A percentile compares a stretch with the other conserved stretches of the same genome.
Evolutionary conservation across 1,284 basidiomycete genomes (phyloP).

Genomic region (Testicularia cyperi): DNA sequence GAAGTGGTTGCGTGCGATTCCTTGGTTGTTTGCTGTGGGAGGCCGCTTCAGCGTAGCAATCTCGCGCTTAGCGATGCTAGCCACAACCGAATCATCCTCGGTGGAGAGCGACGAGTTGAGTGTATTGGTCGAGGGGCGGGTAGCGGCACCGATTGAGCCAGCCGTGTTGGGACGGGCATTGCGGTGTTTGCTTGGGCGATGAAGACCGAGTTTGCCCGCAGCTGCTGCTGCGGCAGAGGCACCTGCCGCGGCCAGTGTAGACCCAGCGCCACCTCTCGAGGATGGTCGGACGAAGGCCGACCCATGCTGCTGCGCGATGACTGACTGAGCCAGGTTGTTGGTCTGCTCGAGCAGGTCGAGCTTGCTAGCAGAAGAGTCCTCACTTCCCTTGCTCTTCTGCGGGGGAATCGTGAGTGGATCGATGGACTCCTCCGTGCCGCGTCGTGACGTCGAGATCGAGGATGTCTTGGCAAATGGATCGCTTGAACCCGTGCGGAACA

Average conservation of each 20-base stretch:
- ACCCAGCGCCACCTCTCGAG: conserved; percentile 29
- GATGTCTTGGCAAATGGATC: conserved; percentile 23
- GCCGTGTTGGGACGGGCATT: conserved; percentile 45
- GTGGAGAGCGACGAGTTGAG: conserved; percentile 27
- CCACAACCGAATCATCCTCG: conserved; percentile 30
- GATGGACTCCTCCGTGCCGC: conserved; percentile 37
- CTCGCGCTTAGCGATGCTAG: conserved; percentile 14
- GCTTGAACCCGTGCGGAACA: conserved; percentile 23
- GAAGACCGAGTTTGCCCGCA: conserved; percentile 47
- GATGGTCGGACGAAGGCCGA: conserved; percentile 14
- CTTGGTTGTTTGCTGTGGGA: conserved; percentile 8
- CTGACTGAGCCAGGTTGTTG: conserved; percentile 22
- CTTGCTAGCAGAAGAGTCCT: conserved; percentile 13
- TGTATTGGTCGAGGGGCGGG: conserved; percentile 28
- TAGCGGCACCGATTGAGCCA: conserved; percentile 38
- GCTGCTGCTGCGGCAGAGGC: conserved; percentile 48
- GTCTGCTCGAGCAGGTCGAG: conserved; percentile 37
- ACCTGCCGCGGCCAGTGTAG: conserved; percentile 38
- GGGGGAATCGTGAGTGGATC: conserved; percentile 25
- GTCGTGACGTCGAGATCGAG: conserved; percentile 21
- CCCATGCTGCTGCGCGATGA: conserved; percentile 10
- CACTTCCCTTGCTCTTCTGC: conserved; percentile 14
- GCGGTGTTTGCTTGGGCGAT: conserved; percentile 38
- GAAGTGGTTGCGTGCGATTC: conserved; percentile 57
- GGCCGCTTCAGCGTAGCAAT: conserved; percentile 19